Evolutionary conservation across 768 basidiomycete species (phyloP), one percentile per base, ranked within the genome.

Genomic region (Rhizopogon rudus): DNA sequence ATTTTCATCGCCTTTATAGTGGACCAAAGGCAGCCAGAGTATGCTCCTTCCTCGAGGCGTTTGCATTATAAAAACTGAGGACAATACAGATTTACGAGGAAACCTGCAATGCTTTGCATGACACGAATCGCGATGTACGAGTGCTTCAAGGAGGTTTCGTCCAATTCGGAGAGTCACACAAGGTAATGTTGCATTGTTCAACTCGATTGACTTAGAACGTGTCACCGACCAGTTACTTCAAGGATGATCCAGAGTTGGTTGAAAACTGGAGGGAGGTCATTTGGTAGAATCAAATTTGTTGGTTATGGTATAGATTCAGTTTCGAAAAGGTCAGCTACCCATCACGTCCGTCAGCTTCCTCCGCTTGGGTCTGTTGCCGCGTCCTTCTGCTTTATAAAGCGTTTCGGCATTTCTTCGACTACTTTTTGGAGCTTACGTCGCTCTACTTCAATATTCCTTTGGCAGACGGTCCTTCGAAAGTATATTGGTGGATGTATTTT

Each of bases 21-120:
- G 91, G 91, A 16, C 91, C 91, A 0, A 84, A 83, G 63, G 87
- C 91, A 53, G 91, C 90, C 40, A 73, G 80, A 58, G 91, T 91
- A 68, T 37, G 77, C 63, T 29, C 22, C 33, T 58, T 33, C 28
- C 42, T 22, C 25, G 7, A 55, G 20, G 5, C 14, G 7, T 7
- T 12, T 3, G 4, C 10, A 41, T 50, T 10, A 29, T 17, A 51
- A n/a, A 31, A 33, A 10, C 13, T 50, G 28, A 35, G 52, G n/a
- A 53, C 16, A 35, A 5, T n/a, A 50, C 59, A 91, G 87, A 79
- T 85, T 42, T 92, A 88, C 66, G 78, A 83, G 53, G 82, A 87
- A 66, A 82, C 75, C n/a, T 75, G 86, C 45, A 65, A 69, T 46
- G 73, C 77, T 52, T 61, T 81, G 44, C 71, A 72, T 45, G 72